These are phyloP conservation scores for Hemileccinum impolitum DNA, from an alignment of 768 basidiomycete species.

Conservation along the genomic window DNA sequence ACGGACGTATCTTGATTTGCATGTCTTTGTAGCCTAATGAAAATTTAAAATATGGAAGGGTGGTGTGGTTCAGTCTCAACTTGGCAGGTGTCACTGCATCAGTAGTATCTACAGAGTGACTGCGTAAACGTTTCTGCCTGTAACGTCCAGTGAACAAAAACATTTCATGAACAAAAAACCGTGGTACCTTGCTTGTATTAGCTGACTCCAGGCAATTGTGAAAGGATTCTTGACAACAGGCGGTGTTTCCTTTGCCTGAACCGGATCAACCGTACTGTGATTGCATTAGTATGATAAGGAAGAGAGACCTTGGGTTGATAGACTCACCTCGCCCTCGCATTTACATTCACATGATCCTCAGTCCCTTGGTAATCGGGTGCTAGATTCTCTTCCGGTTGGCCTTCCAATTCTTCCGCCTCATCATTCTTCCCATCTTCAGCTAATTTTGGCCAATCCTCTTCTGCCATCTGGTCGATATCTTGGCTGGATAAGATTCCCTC, in stretches of 20 bases:
- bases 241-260: neutral
- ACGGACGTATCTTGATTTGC: neutral
- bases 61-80: constrained; percentile 11
- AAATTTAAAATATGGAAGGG: neutral
- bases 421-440: constrained; percentile 6
- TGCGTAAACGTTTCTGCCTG: constrained; percentile 27
- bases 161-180: neutral
- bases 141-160: neutral
- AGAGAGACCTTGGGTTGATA: neutral
- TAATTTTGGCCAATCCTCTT: constrained; percentile 19
- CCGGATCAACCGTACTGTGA: neutral
- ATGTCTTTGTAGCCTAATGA: constrained; percentile 8
- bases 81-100: constrained; percentile 16
- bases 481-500: constrained; percentile 32
- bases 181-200: constrained; percentile 16
- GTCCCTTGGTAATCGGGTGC: neutral
- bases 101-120: constrained; percentile 13
- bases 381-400: neutral
- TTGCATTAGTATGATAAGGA: neutral
- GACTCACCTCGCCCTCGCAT: neutral
- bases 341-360: neutral
- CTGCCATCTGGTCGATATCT: constrained; percentile 30
- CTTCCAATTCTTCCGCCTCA: constrained; percentile 16
- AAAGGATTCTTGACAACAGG: constrained; percentile 14
- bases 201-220: constrained; percentile 18